Conservation (phyloP, 2,329 filamentous ascomycete genomes). For the Fusarium verrucosum region DNA sequence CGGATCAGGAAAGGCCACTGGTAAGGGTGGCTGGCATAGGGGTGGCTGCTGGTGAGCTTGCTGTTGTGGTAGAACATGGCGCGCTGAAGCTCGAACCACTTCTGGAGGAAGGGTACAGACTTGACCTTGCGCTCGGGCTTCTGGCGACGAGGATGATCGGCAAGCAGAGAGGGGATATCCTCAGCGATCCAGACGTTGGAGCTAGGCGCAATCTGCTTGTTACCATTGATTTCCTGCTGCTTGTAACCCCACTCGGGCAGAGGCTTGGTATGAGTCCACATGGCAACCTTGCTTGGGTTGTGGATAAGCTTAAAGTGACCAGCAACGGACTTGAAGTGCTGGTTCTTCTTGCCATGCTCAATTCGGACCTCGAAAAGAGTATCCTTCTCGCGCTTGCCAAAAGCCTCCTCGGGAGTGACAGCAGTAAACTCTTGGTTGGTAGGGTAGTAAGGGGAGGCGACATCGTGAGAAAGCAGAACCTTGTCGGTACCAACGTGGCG, state of each 20-base stretch:
- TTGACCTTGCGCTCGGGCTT: constrained; percentile 84
- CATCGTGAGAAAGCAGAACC: constrained; percentile 91
- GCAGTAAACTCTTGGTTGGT: constrained; percentile 99
- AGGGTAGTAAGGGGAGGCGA: constrained; percentile 93
- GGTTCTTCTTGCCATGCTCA: constrained; percentile 81
- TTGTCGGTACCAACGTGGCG: constrained; percentile 87
- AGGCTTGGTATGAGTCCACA: constrained; percentile 97
- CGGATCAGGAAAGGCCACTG: constrained; percentile 98
- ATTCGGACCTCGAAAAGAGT: constrained; percentile 93
- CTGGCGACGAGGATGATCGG: constrained; percentile 75
- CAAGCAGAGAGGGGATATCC: constrained; percentile 81
- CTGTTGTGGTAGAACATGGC: constrained; percentile 99
- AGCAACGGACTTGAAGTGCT: constrained; percentile 89
- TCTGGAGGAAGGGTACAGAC: constrained; percentile 84
- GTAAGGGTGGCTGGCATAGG: constrained; percentile 93
- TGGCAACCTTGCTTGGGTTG: constrained; percentile 92
- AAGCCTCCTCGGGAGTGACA: constrained; percentile 75
- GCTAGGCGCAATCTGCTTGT: constrained; percentile 90
- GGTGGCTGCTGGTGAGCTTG: constrained; percentile 94
- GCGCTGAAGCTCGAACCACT: constrained; percentile 95
- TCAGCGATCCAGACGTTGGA: constrained; percentile 97
- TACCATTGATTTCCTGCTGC: constrained; percentile 98
- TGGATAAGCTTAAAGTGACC: constrained; percentile 97
- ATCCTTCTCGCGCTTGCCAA: constrained; percentile 80
- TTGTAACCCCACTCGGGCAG: constrained; percentile 98